phyloP scores from a whole-genome alignment of 192 early-diverging fungal genomes.

The Coemansia brasiliensis region DNA sequence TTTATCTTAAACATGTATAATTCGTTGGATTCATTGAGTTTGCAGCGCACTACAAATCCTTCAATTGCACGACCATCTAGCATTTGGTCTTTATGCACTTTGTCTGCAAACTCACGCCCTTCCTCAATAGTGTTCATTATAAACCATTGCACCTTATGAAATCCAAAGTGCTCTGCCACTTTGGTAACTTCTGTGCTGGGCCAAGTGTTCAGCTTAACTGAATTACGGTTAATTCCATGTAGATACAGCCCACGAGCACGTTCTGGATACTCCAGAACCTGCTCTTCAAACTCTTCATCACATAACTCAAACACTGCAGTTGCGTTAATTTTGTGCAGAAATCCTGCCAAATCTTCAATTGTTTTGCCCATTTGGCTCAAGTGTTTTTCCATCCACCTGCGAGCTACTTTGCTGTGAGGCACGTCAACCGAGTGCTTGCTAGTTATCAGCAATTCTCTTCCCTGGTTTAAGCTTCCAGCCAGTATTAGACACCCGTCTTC shows the following conservation, averaged over 20 bases:
- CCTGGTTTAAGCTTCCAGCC: constrained; percentile 63
- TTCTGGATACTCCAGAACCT: constrained; percentile 81
- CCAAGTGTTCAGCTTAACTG: constrained; percentile 68
- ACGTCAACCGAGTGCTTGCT: constrained; percentile 74
- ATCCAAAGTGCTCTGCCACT: constrained; percentile 75
- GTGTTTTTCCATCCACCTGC: constrained; percentile 75
- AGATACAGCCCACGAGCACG: constrained; percentile 82
- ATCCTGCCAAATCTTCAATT: constrained; percentile 65
- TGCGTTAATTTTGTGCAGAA: constrained; percentile 67
- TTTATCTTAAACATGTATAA: constrained; percentile 88
- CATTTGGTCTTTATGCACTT: constrained; percentile 62
- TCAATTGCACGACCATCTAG: constrained; percentile 79
- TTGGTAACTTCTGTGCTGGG: constrained; percentile 60
- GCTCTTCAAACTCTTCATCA: constrained; percentile 96
- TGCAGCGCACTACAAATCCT: constrained; percentile 92
- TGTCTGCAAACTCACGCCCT: constrained; percentile 67
- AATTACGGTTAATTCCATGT: constrained; percentile 90
- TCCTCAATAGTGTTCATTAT: constrained; percentile 60
- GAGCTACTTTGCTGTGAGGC: constrained; percentile 60
- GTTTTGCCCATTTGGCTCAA: constrained; percentile 58
- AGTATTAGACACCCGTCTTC: constrained; percentile 98
- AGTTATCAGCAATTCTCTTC: constrained; percentile 72
- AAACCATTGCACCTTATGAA: constrained; percentile 59
- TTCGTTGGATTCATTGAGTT: constrained; percentile 13
- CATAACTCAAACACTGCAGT: constrained; percentile 85